phyloP scores from a whole-genome alignment of 2,329 filamentous ascomycete species.

The Trichothecium roseum region DNA sequence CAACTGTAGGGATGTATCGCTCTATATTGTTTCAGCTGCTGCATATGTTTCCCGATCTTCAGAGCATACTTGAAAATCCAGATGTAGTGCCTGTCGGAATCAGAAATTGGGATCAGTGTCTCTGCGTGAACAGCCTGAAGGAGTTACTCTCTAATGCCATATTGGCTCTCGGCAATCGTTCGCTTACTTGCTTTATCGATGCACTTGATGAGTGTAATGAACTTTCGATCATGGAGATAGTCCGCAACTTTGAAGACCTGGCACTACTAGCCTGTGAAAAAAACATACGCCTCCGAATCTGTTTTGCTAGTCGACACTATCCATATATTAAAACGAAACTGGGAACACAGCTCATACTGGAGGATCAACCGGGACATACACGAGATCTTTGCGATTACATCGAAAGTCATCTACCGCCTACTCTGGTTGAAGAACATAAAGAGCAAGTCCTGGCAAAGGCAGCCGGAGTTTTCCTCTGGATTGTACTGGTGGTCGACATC shows the following conservation, averaged over 20 bases:
- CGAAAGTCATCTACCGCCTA: constrained; percentile 1
- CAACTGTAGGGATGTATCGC: constrained; percentile 36
- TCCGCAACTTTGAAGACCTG: background rate
- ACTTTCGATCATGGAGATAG: background rate
- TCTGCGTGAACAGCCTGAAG: background rate
- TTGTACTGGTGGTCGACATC: constrained; percentile 27
- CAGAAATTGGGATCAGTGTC: background rate
- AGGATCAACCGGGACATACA: constrained; percentile 13
- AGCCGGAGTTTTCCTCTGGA: constrained; percentile 32
- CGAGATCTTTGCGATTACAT: constrained; percentile 15
- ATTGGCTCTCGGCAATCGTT: background rate
- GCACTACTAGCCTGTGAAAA: background rate
- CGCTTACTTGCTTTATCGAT: background rate
- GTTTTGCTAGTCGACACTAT: constrained; percentile 38
- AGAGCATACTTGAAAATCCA: constrained; percentile 16
- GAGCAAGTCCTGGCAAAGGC: constrained; percentile 22
- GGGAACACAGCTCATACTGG: constrained; percentile 14
- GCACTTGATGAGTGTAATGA: constrained; percentile 1
- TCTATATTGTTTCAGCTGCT: constrained; percentile 38
- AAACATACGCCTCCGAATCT: constrained; percentile 18
- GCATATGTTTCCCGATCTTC: constrained; percentile 18
- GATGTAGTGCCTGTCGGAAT: background rate
- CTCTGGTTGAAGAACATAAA: background rate
- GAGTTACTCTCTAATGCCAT: background rate
- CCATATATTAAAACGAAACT: constrained; percentile 24